Evolutionary conservation across 2,329 filamentous ascomycete genomes (phyloP).

Genomic region (Colletotrichum trifolii): DNA sequence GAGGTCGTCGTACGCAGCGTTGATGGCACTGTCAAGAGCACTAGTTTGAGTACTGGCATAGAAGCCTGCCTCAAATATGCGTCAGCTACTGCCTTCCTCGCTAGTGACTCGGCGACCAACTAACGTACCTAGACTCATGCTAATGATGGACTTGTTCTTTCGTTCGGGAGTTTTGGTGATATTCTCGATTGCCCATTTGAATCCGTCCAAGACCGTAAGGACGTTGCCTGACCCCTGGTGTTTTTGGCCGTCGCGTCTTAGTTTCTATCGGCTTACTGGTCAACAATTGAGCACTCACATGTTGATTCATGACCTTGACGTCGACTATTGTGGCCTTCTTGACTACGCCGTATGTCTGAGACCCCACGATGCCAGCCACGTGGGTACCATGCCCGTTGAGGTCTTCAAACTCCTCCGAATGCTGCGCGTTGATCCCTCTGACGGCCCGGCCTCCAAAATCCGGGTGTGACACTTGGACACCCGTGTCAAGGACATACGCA

Average conservation of each 20-base stretch:
- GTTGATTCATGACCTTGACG: conserved; percentile 53
- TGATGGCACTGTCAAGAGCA: conserved; percentile 62
- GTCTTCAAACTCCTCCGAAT: conserved; percentile 44
- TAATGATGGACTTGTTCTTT: conserved; percentile 51
- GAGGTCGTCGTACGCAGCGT: conserved; percentile 53
- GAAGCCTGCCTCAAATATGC: conserved; percentile 27
- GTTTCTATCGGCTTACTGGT: neutral
- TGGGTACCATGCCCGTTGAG: conserved; percentile 57
- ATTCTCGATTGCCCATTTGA: conserved; percentile 50
- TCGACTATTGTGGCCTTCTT: conserved; percentile 56
- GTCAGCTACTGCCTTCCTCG: conserved; percentile 41
- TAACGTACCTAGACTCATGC: conserved; percentile 52
- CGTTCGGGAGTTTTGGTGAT: conserved; percentile 43
- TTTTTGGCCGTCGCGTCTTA: conserved; percentile 43
- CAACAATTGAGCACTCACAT: conserved; percentile 30
- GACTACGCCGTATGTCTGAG: conserved; percentile 52
- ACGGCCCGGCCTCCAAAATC: conserved; percentile 48
- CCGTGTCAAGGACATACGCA: conserved; percentile 56
- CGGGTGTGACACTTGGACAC: conserved; percentile 44
- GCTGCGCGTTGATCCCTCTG: conserved; percentile 39
- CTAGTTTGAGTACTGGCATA: conserved; percentile 42
- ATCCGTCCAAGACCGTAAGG: conserved; percentile 44
- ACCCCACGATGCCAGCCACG: conserved; percentile 50
- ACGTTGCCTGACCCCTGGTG: conserved; percentile 34
- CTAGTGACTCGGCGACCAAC: neutral